Evolutionary conservation across 75 land plant species (phyloP), one percentile per base, ranked within the genome.

Genomic region (Picea sitchensis): DNA sequence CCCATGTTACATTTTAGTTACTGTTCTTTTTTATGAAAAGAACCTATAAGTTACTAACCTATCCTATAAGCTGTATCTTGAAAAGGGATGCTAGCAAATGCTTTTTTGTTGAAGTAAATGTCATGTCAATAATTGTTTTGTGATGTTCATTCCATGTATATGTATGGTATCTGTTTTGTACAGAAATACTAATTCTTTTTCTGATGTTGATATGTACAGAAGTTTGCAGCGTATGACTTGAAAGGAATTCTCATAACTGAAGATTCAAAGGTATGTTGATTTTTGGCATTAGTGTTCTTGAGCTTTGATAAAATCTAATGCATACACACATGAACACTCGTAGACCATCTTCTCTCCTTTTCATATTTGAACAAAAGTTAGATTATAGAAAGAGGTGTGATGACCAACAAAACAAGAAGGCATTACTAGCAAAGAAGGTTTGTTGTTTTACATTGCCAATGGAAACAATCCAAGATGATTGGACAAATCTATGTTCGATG

Each of bases 151-250:
- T 47, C 8, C 51, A 5, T 5, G 51, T 47, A 5, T 47, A 47
- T 47, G 8, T 47, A 47, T 47, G 51, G 51, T 47, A 47, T 47
- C 6, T 47, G 51, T 47, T 47, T 47, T 47, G 6, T 47, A 5
- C 51, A 5, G 51, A 47, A 38, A 68, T 1, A 38, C 6, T 68
- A 36, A 68, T 68, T 38, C 34, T 13, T 15, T 5, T 0, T 36
- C 15, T 36, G 51, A 34, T 68, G 51, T 68, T 38, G 20, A 34
- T 36, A 20, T 17, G 38, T 38, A n/a, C 72, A 68, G 72, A 68
- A 68, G 38, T 68, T 68, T 68, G 72, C 72, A 6, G 72, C 72
- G 1, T 68, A 68, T 68, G 72, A 68, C 38, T 38, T 68, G 5
- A 38, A 68, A 38, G 72, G 72, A 68, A 68, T 15, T 1, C 41